These are phyloP conservation scores for Ceratocystis albifundus DNA, from an alignment of 2,329 filamentous ascomycete genomes.

Conservation along the genomic window DNA sequence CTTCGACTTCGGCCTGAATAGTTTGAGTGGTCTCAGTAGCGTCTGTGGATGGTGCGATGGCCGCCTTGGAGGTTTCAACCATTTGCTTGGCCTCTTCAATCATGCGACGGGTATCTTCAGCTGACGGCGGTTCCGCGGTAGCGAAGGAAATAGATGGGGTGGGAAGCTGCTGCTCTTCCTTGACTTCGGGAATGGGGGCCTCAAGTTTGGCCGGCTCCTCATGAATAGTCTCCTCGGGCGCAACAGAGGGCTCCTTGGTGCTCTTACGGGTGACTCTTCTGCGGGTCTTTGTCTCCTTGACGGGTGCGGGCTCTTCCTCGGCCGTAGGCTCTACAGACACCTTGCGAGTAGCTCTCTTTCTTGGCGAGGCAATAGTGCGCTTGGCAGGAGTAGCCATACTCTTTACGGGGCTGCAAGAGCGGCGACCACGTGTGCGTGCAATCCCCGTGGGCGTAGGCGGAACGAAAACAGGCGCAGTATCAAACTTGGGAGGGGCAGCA, in stretches of 20 bases:
- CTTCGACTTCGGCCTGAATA: conserved; percentile 31
- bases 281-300: conserved; percentile 20
- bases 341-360: conserved; percentile 21
- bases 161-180: conserved; percentile 11
- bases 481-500: conserved; percentile 68
- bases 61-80: conserved; percentile 55
- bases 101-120: conserved; percentile 71
- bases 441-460: conserved; percentile 40
- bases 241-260: conserved; percentile 33
- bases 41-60: conserved; percentile 30
- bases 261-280: conserved; percentile 21
- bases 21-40: conserved; percentile 25
- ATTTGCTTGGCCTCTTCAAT: conserved; percentile 78
- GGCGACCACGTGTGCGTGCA: conserved; percentile 39
- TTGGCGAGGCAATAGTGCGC: conserved; percentile 29
- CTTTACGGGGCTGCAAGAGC: conserved; percentile 46
- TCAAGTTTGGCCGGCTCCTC: conserved; percentile 58
- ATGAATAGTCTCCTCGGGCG: conserved; percentile 32
- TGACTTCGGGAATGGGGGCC: conserved; percentile 40
- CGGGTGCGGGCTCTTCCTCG: conserved; percentile 9
- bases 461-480: conserved; percentile 37
- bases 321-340: conserved; percentile 20
- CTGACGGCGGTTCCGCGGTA: conserved; percentile 55
- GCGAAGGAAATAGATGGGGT: conserved; percentile 29
- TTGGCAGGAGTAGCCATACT: conserved; percentile 44